A percentile compares a stretch with the other conserved stretches of the same genome.
phyloP scores from a whole-genome alignment of 75 land plant species.

The Adiantum capillusveneris region DNA sequence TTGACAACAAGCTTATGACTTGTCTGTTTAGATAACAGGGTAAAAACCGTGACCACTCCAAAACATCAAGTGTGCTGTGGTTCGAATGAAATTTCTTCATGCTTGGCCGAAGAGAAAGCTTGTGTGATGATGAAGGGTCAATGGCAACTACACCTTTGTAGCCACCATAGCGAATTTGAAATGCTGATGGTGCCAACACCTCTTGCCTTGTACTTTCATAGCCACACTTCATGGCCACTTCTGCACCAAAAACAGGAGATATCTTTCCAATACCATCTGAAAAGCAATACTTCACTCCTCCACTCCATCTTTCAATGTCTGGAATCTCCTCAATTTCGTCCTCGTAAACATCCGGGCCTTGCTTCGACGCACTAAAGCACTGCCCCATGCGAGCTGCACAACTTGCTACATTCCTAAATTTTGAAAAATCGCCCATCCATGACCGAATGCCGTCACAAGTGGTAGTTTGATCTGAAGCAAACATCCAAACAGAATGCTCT shows the following conservation, averaged over 20 bases:
- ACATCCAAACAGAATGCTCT: constrained; percentile 79
- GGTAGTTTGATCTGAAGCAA: constrained; percentile 53
- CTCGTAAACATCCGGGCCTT: constrained; percentile 32
- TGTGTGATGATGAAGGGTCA: constrained; percentile 53
- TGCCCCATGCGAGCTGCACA: constrained; percentile 98
- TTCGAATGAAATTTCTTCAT: constrained; percentile 78
- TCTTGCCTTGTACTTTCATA: background rate
- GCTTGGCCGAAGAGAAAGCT: constrained; percentile 67
- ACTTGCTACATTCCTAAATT: constrained; percentile 63
- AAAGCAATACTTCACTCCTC: constrained; percentile 63
- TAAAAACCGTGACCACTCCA: constrained; percentile 52
- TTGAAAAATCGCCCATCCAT: constrained; percentile 83
- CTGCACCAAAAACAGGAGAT: constrained; percentile 47
- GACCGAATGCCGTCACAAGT: constrained; percentile 55
- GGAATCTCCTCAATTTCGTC: constrained; percentile 51
- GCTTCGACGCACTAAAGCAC: constrained; percentile 64
- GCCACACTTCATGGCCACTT: constrained; percentile 64
- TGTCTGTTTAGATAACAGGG: constrained; percentile 85
- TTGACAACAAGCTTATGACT: constrained; percentile 61
- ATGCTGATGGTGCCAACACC: constrained; percentile 60
- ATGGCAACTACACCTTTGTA: constrained; percentile 91
- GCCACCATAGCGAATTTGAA: constrained; percentile 90
- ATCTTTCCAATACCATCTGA: constrained; percentile 97
- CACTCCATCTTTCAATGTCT: constrained; percentile 47
- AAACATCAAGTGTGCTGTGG: constrained; percentile 52